A percentile compares a stretch with the other conserved stretches of the same genome.
These are phyloP conservation scores for Ustilago bromivora DNA, from an alignment of 1,284 basidiomycete species.

Conservation along the genomic window DNA sequence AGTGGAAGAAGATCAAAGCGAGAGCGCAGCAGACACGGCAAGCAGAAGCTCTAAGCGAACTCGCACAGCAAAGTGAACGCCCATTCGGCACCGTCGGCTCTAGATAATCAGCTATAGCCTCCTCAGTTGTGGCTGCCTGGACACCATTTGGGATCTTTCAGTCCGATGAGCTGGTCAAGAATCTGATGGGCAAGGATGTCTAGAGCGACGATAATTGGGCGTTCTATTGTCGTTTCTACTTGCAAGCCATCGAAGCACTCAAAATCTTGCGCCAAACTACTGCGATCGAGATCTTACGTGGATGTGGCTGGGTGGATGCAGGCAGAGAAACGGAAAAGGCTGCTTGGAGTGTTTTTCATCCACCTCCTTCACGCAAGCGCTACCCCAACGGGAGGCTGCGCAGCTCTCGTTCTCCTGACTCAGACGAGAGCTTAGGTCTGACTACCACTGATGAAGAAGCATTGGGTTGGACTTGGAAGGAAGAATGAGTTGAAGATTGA, in stretches of 20 bases:
- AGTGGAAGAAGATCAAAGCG: neutral
- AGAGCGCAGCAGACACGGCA: neutral
- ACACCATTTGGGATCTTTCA: neutral
- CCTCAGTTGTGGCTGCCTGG: conserved; percentile 3
- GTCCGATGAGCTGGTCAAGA: conserved; percentile 2
- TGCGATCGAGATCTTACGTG: no score
- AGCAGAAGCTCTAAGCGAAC: conserved; percentile 13
- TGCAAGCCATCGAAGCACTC: neutral
- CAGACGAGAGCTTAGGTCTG: no score
- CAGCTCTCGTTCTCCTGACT: no score
- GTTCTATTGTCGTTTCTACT: neutral
- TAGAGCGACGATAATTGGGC: neutral
- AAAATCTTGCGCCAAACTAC: neutral
- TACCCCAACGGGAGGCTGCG: no score
- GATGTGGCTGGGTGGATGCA: no score
- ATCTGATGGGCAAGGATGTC: neutral
- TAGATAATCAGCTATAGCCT: neutral
- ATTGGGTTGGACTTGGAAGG: no score
- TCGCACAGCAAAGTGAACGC: conserved; percentile 7
- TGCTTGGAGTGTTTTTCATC: neutral
- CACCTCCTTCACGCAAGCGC: neutral
- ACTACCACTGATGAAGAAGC: no score
- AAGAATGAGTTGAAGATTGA: no score
- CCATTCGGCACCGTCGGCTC: neutral
- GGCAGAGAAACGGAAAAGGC: neutral